Conservation (phyloP, 129 eudicot genomes). For the Oenanthe sinensis region DNA sequence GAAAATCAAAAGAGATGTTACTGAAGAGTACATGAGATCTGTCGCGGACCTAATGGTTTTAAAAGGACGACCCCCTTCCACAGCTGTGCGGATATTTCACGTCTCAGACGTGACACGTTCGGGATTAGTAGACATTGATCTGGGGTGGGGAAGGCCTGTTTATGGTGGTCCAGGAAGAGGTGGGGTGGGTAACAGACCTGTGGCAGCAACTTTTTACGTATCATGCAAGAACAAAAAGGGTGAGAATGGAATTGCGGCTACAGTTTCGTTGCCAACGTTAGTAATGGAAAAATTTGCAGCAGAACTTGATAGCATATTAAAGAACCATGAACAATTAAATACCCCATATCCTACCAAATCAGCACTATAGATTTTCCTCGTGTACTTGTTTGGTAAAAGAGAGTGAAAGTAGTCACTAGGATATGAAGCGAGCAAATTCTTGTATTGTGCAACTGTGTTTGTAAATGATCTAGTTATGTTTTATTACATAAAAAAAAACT, state of each 20-base stretch:
- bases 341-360: neutral
- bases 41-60: conserved; percentile 3
- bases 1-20: neutral
- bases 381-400: neutral
- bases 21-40: conserved; percentile 4
- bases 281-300: conserved; percentile 1
- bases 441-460: too few species aligned
- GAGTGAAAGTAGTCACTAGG: neutral
- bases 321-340: neutral
- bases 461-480: too few species aligned
- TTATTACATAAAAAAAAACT: too few species aligned
- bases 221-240: conserved; percentile 4
- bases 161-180: conserved; percentile 2
- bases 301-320: neutral
- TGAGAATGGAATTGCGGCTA: neutral
- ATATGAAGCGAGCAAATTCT: neutral
- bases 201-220: neutral
- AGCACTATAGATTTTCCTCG: neutral
- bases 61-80: conserved; percentile 1
- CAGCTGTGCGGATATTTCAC: neutral
- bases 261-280: neutral
- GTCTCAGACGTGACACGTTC: neutral
- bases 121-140: neutral
- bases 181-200: neutral
- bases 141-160: neutral